Base-by-base conservation (phyloP, 2,329 filamentous ascomycete genomes). In the Claviceps sp. region DNA sequence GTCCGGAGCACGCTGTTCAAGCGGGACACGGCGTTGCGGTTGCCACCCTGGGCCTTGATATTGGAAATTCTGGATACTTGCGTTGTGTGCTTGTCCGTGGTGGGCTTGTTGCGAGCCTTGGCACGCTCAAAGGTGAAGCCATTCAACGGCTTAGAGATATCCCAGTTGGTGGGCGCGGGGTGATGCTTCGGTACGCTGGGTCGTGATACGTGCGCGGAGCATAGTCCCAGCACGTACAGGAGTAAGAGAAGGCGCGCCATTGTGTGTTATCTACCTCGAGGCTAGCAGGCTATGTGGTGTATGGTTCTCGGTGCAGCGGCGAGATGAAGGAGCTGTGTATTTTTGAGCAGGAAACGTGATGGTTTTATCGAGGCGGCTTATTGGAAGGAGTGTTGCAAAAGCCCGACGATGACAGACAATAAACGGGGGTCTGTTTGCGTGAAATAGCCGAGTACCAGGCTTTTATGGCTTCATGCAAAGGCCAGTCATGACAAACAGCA, bases 51-150 rank as follows among this genome's bases (percentile, higher is more conserved):
- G 46, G 53, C 54, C 52, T 62, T 62, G 50, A 70, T 56, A 30
- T 57, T 61, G 47, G 59, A 63, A 26, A 73, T 63, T 26, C 60
- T 61, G 10, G 70, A 70, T 24, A 64, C 60, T 7, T 59, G 63
- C 24, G 56, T 49, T 0, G 65, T 62, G 5, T 57, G 54, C 7
- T 57, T 57, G 34, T 72, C 69, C 5, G 52, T 48, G 0, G 58
- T 61, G 8, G 62, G 61, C 14, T 56, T 41, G 1, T 59, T 52
- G 24, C 61, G 16, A 2, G 63, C 64, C 44, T 63, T 65, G 53
- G 61, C 60, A 38, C 64, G 59, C 54, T 70, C 60, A 52, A 72
- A 70, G 24, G 58, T 60, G 55, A 72, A 58, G 8, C 67, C 69
- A 26, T 69, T 68, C 50, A 71, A 59, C 14, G 66, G 62, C 54